Evolutionary conservation across 2,329 filamentous ascomycete genomes (phyloP).

Genomic region (Botrytis tulipae): DNA sequence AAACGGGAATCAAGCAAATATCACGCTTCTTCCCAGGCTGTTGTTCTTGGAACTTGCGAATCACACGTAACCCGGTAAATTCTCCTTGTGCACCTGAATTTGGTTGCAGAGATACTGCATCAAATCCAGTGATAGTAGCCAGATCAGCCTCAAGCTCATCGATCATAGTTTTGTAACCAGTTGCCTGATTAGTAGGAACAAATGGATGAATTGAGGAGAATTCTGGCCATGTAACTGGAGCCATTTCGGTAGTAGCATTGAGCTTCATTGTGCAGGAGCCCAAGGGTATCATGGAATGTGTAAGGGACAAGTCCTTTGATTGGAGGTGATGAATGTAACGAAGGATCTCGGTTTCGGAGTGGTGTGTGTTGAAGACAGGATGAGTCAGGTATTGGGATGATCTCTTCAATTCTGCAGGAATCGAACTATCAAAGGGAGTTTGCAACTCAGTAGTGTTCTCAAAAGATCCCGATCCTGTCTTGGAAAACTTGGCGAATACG

Average conservation of each 20-base stretch:
- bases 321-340: conserved; percentile 92
- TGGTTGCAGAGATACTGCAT: conserved; percentile 84
- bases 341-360: conserved; percentile 91
- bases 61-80: conserved; percentile 84
- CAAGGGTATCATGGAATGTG: conserved; percentile 96
- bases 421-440: conserved; percentile 42
- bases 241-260: conserved; percentile 91
- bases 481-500: conserved; percentile 48
- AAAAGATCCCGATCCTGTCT: conserved; percentile 32
- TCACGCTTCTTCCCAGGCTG: conserved; percentile 71
- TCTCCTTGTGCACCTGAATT: conserved; percentile 97
- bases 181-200: conserved; percentile 59
- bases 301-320: conserved; percentile 89
- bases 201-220: conserved; percentile 83
- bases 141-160: conserved; percentile 72
- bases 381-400: conserved; percentile 78
- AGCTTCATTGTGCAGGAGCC: conserved; percentile 99
- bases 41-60: conserved; percentile 77
- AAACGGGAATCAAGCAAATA: conserved; percentile 91
- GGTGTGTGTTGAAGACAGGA: conserved; percentile 90
- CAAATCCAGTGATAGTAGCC: conserved; percentile 82
- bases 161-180: conserved; percentile 70
- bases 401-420: conserved; percentile 64
- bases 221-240: conserved; percentile 73
- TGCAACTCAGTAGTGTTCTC: conserved; percentile 41